Evolutionary conservation across 371 early-diverging fungal genomes (phyloP), one percentile per base, ranked within the genome.

Genomic region (Actinomortierella wolfii): DNA sequence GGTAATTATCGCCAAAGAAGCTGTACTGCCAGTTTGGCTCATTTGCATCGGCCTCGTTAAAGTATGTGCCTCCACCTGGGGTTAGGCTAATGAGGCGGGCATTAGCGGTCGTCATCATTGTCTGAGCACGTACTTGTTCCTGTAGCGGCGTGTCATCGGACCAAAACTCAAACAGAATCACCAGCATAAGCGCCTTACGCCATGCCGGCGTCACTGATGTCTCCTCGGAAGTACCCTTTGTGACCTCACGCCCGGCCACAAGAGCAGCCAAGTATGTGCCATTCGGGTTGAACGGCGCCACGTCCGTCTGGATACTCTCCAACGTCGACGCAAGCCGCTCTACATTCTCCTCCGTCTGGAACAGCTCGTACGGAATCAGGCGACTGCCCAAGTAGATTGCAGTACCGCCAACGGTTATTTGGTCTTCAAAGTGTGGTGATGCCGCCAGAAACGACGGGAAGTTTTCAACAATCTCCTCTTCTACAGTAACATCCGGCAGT

Each of bases 1-100:
- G 54, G 48, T 79, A 79, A 56, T 81, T 65, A 1, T 51, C 51
- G 4, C 82, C 82, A 53, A 53, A 81, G 64, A 71, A 81, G 0
- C 67, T 58, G 23, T 61, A 21, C 34, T 68, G 59, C 73, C 66
- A 79, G 29, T 64, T 41, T 0, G 68, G 59, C 46, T 79, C 68
- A 20, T 59, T 18, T 14, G 53, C 18, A 54, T 64, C 57, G 5
- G 63, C 76, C 58, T 77, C 76, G 59, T 79, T 79, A 11, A 64
- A 23, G 49, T 79, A 77, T 0, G 63, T 61, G 23, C 69, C 76
- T n/a, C n/a, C n/a, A n/a, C n/a, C n/a, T n/a, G n/a, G 29, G 23
- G 56, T 73, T 11, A 55, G 28, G 23, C 29, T 17, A 28, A 24
- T 53, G 3, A 56, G 47, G 24, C 21, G 40, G 23, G 15, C 56